Percentiles rank a stretch among this genome's conserved stretches.
These are phyloP conservation scores for Glycine soja DNA, from an alignment of 306 rosid species.

Conservation along the genomic window DNA sequence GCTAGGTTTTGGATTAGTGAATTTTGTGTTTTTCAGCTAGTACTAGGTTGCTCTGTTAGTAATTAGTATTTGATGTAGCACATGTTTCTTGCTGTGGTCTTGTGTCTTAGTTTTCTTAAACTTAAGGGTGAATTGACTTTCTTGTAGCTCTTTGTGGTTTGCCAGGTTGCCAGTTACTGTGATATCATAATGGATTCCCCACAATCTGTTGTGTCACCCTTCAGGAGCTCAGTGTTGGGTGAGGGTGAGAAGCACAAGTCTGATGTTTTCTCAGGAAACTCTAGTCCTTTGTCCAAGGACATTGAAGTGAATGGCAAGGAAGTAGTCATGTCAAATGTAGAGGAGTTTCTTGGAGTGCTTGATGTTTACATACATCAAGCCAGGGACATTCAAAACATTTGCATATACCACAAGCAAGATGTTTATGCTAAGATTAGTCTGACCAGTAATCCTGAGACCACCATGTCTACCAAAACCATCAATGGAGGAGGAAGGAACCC, in stretches of 20 bases:
- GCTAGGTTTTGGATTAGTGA: slow-evolving; percentile 17
- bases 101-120: slow-evolving; percentile 30
- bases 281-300: slow-evolving; percentile 59
- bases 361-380: slow-evolving; percentile 86
- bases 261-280: slow-evolving; percentile 31
- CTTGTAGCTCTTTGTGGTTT: slow-evolving; percentile 46
- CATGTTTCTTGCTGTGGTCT: slow-evolving; percentile 20
- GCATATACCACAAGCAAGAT: slow-evolving; percentile 99
- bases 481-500: slow-evolving; percentile 99
- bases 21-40: slow-evolving; percentile 14
- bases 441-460: slow-evolving; percentile 65
- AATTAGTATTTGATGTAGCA: not conserved
- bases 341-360: slow-evolving; percentile 71
- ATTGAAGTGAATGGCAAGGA: slow-evolving; percentile 67
- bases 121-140: slow-evolving; percentile 38
- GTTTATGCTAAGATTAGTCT: slow-evolving; percentile 90
- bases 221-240: slow-evolving; percentile 58
- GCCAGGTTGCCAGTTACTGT: slow-evolving; percentile 53
- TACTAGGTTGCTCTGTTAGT: slow-evolving; percentile 4
- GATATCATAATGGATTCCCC: slow-evolving; percentile 78
- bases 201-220: slow-evolving; percentile 89
- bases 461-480: slow-evolving; percentile 79
- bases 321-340: slow-evolving; percentile 51
- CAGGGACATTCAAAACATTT: slow-evolving; percentile 93
- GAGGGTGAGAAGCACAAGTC: slow-evolving; percentile 70